A percentile compares a stretch with the other conserved stretches of the same genome.
phyloP scores from a whole-genome alignment of 495 filamentous ascomycete genomes.

The Penicillium salamii region DNA sequence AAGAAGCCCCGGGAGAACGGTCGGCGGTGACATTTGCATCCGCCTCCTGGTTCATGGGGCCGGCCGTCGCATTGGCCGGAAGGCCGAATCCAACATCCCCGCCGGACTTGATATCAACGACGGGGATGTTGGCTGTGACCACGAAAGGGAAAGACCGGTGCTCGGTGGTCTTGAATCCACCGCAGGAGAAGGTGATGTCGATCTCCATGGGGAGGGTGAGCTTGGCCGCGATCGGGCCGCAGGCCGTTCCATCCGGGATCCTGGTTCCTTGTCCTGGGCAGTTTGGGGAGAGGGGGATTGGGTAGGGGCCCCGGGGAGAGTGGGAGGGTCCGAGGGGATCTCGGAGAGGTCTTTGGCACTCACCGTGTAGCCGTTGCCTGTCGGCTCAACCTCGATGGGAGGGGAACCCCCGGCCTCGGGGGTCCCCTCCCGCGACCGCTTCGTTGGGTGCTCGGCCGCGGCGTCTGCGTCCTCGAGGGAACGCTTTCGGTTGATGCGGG shows the following conservation, averaged over 20 bases:
- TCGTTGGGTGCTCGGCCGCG: conserved; percentile 26
- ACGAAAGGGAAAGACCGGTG: not conserved
- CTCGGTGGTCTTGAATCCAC: not conserved
- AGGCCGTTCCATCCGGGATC: not conserved
- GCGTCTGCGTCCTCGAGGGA: conserved; percentile 45
- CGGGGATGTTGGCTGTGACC: too few species aligned
- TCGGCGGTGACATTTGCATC: too few species aligned
- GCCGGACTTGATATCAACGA: too few species aligned
- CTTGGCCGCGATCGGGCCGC: not conserved
- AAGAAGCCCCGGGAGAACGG: too few species aligned
- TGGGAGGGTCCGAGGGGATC: too few species aligned
- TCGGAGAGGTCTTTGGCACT: conserved; percentile 13
- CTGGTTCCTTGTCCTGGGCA: not conserved
- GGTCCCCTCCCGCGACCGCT: conserved; percentile 47
- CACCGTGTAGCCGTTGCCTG: conserved; percentile 7
- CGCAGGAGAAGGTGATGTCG: not conserved
- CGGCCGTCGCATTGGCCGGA: too few species aligned
- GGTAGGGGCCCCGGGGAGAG: too few species aligned
- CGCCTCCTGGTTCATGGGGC: too few species aligned
- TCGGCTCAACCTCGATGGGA: not conserved
- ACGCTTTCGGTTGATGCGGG: conserved; percentile 44
- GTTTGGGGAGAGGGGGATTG: not conserved
- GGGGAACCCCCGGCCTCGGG: conserved; percentile 9
- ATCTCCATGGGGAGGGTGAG: not conserved
- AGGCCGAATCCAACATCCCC: too few species aligned